Base-by-base conservation (phyloP, 2,329 filamentous ascomycete species). In the Aspergillus bombycis region DNA sequence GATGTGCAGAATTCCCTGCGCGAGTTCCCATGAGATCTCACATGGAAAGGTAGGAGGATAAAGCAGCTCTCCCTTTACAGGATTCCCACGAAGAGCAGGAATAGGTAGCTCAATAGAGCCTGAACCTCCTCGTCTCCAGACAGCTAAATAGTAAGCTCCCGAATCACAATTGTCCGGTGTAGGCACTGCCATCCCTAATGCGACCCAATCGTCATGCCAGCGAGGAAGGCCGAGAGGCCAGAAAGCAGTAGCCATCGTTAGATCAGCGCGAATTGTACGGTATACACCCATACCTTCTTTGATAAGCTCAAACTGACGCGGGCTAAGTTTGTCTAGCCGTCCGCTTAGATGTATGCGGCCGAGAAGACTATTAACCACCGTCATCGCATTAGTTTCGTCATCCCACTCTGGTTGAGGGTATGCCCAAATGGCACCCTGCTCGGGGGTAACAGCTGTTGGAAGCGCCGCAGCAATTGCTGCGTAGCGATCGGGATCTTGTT, bases 361-460 rank as follows among this genome's bases (percentile, higher is more conserved):
- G 0, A 78, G 68, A 0, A 78, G 57, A 41, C 71, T 73, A 41
- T 78, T 79, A 9, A 77, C 68, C 2, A 79, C 73, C 0, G 75
- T 76, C 28, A 78, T 48, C 0, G 72, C 75, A 58, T 78, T 79
- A 1, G 63, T 70, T 63, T 78, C 77, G 21, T 77, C 75, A 10
- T 64, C 63, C 75, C 76, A 78, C 2, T 66, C 67, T 0, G 68
- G 63, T 58, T 79, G 76, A 0, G 77, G 77, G 61, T 79, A 79
- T 7, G 72, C 74, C 77, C 77, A 79, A 3, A 67, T 68, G 0
- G 74, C 77, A 19, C 75, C 68, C 59, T 78, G 76, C 53, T 79
- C 77, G 0, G 77, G 77, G 0, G 71, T 70, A 0, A 78, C 76
- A 4, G 77, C 75, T 1, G 76, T 78, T 1, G 75, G 73, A 3